Base-by-base conservation (phyloP, 2,329 filamentous ascomycete species). In the Colletotrichum brevisporum region DNA sequence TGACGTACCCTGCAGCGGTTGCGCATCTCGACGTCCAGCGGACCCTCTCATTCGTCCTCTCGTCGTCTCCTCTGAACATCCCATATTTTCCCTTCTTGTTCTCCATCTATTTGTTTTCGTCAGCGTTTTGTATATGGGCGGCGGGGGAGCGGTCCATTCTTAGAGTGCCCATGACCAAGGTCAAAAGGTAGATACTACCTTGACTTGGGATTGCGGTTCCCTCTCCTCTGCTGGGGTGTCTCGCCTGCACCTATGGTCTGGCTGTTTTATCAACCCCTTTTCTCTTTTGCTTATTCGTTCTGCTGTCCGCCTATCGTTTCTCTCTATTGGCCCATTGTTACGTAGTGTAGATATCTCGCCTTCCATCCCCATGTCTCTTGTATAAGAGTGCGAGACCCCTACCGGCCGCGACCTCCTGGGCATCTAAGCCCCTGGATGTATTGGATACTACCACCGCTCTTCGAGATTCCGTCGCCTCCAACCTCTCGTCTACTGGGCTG, bases 321-420 rank as follows among this genome's bases (percentile, higher is more conserved):
- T 27, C 52, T 3, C 4, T 18, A 2, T 13, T 54, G 1, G 13
- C 41, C 21, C 12, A 21, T 12, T 9, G 39, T 39, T 18, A 5
- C 15, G n/a, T 27, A 13, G 9, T 6, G n/a, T 27, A 13, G 9
- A 8, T 21, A 15, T 39, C n/a, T 18, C 18, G 52, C 31, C 31
- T 36, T 18, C 52, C 10, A n/a, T 39, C 18, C 12, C 39, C 12
- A 53, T n/a, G 8, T 12, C 53, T 62, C 39, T 39, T 36, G 36
- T 62, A 54, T 36, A 45, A 54, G 47, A 47, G 50, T 50, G 26
- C 53, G 59, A 62, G 53, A 62, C 59, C 59, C 59, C 48, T 53
- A 62, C 39, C 16, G 13, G 12, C 36, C 50, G 31, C 31, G 31
- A 45, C 51, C 59, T 62, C 59, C 59, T 54, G 50, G 26, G 26